A percentile compares a stretch with the other conserved stretches of the same genome.
Conservation (phyloP, 495 filamentous ascomycete species). For the Aspergillus saccharolyticus region DNA sequence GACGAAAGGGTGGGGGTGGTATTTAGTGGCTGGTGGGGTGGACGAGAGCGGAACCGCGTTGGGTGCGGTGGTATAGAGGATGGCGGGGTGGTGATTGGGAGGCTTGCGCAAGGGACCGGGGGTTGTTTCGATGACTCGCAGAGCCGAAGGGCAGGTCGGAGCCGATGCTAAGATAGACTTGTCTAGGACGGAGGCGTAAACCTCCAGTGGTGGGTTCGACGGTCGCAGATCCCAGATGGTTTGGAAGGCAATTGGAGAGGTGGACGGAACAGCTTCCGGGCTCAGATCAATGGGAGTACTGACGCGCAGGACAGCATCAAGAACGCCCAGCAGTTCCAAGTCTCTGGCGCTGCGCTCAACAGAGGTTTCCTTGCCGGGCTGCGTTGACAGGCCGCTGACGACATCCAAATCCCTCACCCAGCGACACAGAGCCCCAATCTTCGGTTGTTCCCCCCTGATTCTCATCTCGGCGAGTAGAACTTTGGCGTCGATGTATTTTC, state of each 20-base stretch:
- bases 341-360: slow-evolving; percentile 24
- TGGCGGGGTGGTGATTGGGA: slow-evolving; percentile 36
- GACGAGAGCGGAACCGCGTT: slow-evolving; percentile 31
- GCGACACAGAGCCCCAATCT: slow-evolving; percentile 38
- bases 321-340: slow-evolving; percentile 27
- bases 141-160: slow-evolving; percentile 24
- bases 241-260: slow-evolving; percentile 34
- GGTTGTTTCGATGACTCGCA: slow-evolving; percentile 32
- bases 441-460: slow-evolving; percentile 32
- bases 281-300: slow-evolving; percentile 33
- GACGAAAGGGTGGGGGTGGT: slow-evolving; percentile 35
- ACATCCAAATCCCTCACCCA: slow-evolving; percentile 40
- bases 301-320: slow-evolving; percentile 35
- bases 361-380: slow-evolving; percentile 21
- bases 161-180: slow-evolving; percentile 30
- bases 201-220: slow-evolving; percentile 21
- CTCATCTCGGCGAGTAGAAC: slow-evolving; percentile 36
- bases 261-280: slow-evolving; percentile 22
- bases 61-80: slow-evolving; percentile 32
- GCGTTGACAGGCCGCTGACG: slow-evolving; percentile 36
- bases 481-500: slow-evolving; percentile 33
- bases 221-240: slow-evolving; percentile 38
- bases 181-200: slow-evolving; percentile 35
- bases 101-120: slow-evolving; percentile 34
- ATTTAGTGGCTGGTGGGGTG: slow-evolving; percentile 23